Base-by-base conservation (phyloP, 176 grass and related monocot species). In the Elaeis guineensis region DNA sequence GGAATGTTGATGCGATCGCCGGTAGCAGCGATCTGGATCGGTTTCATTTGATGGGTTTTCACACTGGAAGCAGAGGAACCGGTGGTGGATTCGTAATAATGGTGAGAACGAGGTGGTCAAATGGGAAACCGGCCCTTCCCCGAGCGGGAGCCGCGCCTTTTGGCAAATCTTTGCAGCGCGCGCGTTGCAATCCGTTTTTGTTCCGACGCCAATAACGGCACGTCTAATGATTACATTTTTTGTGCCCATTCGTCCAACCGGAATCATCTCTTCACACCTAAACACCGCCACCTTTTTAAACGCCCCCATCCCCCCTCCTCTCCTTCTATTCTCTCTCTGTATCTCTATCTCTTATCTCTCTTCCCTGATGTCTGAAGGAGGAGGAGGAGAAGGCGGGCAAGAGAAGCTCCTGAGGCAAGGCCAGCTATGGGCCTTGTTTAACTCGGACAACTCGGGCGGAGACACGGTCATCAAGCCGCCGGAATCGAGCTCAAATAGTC, bases 401-500 rank as follows among this genome's bases (percentile, higher is more conserved):
- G 2, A 23, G 17, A 23, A 23, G 20, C 1, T n/a, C 16, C 28
- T 17, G 4, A 16, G 52, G 5, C n/a, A 44, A 3, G 52, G 7
- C 52, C 52, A 55, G 18, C n/a, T 4, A 1, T 68, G 65, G 65
- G 17, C 3, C 15, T n/a, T 65, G 49, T 18, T 22, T 16, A 26
- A 52, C 49, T 24, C 19, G 4, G 22, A 68, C 9, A 57, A 51
- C 3, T 55, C 51, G 20, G 23, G 5, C 7, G 16, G 24, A 25
- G 5, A 9, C 15, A 3, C 25, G 50, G 24, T 22, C 2, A 2
- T 22, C 0, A 20, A 50, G 8, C 65, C 18, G 51, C 23, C 14
- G 3, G 21, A 49, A 21, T 68, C 65, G 9, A 21, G 63, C 65
- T 21, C 65, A 5, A 44, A 25, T 16, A 65, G 63, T 19, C 52